phyloP scores from a whole-genome alignment of 78 protist genomes.

The Speleostelium caveatum region DNA sequence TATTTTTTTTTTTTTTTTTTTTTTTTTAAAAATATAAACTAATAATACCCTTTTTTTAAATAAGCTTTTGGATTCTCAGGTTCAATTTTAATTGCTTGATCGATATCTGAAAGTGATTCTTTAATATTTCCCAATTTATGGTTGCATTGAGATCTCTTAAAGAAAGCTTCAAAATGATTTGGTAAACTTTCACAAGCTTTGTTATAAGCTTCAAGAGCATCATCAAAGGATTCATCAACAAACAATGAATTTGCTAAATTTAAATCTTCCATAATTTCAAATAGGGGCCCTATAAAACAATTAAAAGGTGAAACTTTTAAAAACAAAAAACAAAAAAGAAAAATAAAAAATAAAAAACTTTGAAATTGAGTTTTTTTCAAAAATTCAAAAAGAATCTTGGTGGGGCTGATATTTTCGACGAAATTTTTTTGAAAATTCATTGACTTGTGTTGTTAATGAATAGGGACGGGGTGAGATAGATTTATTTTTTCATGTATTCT shows the following conservation, averaged over 20 bases:
- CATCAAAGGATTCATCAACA: constrained; percentile 83
- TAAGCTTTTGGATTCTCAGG: constrained; percentile 73
- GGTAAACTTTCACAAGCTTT: constrained; percentile 43
- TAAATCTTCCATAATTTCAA: constrained; percentile 36
- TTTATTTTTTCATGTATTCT: constrained; percentile 63
- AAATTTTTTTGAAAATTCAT: constrained; percentile 39
- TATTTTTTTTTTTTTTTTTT: too few relatives aligned
- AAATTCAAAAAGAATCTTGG: too few relatives aligned
- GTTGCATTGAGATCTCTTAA: constrained; percentile 71
- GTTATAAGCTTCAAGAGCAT: constrained; percentile 56
- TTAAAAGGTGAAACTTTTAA: background rate
- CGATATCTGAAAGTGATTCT: constrained; percentile 79
- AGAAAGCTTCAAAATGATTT: constrained; percentile 20
- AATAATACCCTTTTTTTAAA: constrained; percentile 82
- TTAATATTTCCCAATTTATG: constrained; percentile 27
- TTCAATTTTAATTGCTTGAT: constrained; percentile 74
- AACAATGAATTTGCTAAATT: constrained; percentile 63
- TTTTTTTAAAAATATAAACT: background rate
- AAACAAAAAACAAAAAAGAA: background rate
- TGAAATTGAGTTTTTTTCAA: too few relatives aligned
- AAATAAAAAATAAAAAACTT: background rate
- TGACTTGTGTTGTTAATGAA: too few relatives aligned
- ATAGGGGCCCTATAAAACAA: too few relatives aligned
- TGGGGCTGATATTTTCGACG: constrained; percentile 49
- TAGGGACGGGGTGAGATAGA: too few relatives aligned